Evolutionary conservation across 768 basidiomycete genomes (phyloP).

Genomic region (Cystofilobasidium capitatum): DNA sequence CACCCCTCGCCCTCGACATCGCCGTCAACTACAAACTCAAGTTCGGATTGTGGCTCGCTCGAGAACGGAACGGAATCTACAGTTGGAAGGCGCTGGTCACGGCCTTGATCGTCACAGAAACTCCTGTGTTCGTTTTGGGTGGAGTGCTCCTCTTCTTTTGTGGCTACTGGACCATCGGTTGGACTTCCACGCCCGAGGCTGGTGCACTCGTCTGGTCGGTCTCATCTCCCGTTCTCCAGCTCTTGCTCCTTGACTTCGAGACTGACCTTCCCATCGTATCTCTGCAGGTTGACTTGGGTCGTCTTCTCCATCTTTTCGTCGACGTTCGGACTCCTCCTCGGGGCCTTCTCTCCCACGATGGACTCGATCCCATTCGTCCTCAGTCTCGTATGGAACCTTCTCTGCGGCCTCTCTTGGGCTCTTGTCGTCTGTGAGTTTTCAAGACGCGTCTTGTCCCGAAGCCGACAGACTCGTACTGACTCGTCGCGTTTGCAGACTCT

Average conservation of each 20-base stretch:
- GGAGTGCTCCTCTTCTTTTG: conserved; percentile 2
- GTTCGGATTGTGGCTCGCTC: conserved; percentile 11
- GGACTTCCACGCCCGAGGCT: not conserved
- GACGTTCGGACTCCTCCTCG: conserved; percentile 11
- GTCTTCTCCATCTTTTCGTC: conserved; percentile 56
- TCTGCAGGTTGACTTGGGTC: conserved; percentile 34
- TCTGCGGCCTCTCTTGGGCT: not conserved
- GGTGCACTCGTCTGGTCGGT: conserved; percentile 12
- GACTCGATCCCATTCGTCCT: conserved; percentile 15
- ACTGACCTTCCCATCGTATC: not conserved
- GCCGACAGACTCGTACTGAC: not conserved
- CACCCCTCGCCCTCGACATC: conserved; percentile 20
- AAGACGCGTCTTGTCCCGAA: not conserved
- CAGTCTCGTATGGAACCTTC: conserved; percentile 11
- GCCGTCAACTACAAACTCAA: conserved; percentile 1
- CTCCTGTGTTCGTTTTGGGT: not conserved
- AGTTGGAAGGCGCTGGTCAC: conserved; percentile 20
- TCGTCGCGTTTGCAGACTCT: not conserved
- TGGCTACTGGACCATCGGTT: conserved; percentile 9
- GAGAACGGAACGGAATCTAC: conserved; percentile 26
- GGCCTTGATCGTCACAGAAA: not conserved
- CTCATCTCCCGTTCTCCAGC: no score
- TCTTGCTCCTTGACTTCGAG: no score
- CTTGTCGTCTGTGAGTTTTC: conserved; percentile 8
- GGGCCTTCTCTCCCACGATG: conserved; percentile 18